A percentile compares a stretch with the other conserved stretches of the same genome.
These are phyloP conservation scores for Colletotrichum coccodes DNA, from an alignment of 2,329 filamentous ascomycete species.

Conservation along the genomic window DNA sequence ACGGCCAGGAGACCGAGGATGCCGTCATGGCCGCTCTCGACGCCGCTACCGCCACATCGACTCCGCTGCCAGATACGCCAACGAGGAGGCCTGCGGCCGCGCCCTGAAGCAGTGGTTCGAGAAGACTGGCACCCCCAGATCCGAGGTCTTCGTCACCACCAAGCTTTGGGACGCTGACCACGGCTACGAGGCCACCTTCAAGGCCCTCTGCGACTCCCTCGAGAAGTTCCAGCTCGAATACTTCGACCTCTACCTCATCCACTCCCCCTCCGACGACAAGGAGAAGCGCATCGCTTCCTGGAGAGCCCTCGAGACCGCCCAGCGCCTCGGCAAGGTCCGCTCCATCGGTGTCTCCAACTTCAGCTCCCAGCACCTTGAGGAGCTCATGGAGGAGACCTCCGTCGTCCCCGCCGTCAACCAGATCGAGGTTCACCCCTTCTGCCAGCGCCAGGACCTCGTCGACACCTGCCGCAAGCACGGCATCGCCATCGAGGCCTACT, in stretches of 20 bases:
- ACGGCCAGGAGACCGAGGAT: slow-evolving; percentile 49
- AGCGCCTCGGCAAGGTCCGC: slow-evolving; percentile 52
- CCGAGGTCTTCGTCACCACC: slow-evolving; percentile 48
- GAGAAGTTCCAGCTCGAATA: slow-evolving; percentile 58
- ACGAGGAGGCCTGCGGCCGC: slow-evolving; percentile 65
- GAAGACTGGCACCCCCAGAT: slow-evolving; percentile 43
- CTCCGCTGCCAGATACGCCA: slow-evolving; percentile 48
- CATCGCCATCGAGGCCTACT: slow-evolving; percentile 56
- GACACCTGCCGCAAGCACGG: slow-evolving; percentile 76
- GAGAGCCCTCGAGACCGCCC: slow-evolving; percentile 34
- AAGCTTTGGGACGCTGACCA: slow-evolving; percentile 51
- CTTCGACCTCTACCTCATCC: slow-evolving; percentile 62
- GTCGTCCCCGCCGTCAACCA: slow-evolving; percentile 67
- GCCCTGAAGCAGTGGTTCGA: slow-evolving; percentile 37
- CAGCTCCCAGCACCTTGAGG: slow-evolving; percentile 43
- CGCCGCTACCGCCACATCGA: slow-evolving; percentile 64
- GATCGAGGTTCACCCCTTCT: slow-evolving; percentile 71
- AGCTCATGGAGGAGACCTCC: slow-evolving; percentile 50
- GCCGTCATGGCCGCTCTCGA: slow-evolving; percentile 50
- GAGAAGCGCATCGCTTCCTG: slow-evolving; percentile 70
- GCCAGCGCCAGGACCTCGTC: slow-evolving; percentile 53
- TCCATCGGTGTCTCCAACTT: slow-evolving; percentile 55
- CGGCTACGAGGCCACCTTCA: slow-evolving; percentile 36
- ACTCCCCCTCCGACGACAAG: slow-evolving; percentile 72
- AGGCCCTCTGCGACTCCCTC: slow-evolving; percentile 56